These are phyloP conservation scores for Lepidium didymum DNA, from an alignment of 345 rosid genomes.

Conservation along the genomic window DNA sequence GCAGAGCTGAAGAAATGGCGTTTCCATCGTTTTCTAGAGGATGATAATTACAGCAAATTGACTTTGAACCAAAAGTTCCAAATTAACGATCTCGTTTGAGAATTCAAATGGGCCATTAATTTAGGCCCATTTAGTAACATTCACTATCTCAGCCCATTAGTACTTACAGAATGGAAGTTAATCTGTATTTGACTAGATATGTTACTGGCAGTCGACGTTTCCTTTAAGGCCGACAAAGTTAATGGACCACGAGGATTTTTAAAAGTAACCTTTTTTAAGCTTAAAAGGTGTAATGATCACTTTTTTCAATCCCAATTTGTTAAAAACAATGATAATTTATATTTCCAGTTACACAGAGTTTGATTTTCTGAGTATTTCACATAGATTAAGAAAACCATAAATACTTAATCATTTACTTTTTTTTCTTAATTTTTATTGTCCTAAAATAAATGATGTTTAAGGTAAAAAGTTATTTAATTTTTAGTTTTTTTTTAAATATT, in stretches of 20 bases:
- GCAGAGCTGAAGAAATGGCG: conserved; percentile 42
- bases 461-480: too few species aligned
- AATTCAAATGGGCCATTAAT: background rate
- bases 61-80: background rate
- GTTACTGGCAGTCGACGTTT: too few species aligned
- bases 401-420: too few species aligned
- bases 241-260: conserved; percentile 19
- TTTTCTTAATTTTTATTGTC: too few species aligned
- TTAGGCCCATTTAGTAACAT: background rate
- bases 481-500: too few species aligned
- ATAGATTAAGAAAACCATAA: too few species aligned
- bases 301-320: background rate
- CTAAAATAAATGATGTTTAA: too few species aligned
- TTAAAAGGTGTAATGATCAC: conserved; percentile 13
- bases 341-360: too few species aligned
- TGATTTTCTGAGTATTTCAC: too few species aligned
- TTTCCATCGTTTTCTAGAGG: conserved; percentile 34
- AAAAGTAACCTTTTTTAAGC: background rate
- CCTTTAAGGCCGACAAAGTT: background rate
- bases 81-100: background rate
- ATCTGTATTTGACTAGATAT: too few species aligned
- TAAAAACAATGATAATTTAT: background rate
- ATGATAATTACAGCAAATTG: background rate
- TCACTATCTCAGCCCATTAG: background rate
- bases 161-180: too few species aligned